phyloP scores from a whole-genome alignment of 2,329 filamentous ascomycete species.

The Paraconiothyrium brasiliense region DNA sequence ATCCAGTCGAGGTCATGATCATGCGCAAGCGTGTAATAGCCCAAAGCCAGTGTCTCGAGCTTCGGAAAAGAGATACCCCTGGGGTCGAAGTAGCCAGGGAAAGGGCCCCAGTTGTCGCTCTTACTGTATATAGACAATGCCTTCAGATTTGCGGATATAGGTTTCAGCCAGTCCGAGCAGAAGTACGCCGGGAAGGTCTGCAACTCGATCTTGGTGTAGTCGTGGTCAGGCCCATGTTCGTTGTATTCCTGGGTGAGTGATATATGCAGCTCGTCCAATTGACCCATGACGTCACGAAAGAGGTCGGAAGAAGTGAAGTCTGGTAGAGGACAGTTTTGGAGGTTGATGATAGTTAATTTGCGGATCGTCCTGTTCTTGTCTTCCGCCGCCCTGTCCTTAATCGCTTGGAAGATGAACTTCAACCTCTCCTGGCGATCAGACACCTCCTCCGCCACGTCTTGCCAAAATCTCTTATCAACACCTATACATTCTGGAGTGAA shows the following conservation, averaged over 20 bases:
- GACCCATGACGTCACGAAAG: slow-evolving; percentile 20
- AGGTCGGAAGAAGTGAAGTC: slow-evolving; percentile 20
- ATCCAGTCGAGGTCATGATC: slow-evolving; percentile 23
- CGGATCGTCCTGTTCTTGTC: slow-evolving; percentile 18
- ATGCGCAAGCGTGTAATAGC: slow-evolving; percentile 24
- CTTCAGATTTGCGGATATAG: slow-evolving; percentile 18
- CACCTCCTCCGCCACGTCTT: slow-evolving; percentile 2
- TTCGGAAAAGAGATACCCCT: slow-evolving; percentile 20
- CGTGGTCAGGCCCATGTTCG: slow-evolving; percentile 17
- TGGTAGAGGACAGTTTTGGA: slow-evolving; percentile 19
- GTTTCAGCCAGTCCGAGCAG: slow-evolving; percentile 17
- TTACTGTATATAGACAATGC: slow-evolving; percentile 14
- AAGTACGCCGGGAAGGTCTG: slow-evolving; percentile 20
- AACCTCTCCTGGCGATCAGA: slow-evolving; percentile 9
- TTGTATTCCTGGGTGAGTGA: slow-evolving; percentile 19
- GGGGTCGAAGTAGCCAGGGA: slow-evolving; percentile 21
- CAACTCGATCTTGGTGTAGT: slow-evolving; percentile 20
- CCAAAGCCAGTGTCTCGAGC: slow-evolving; percentile 19
- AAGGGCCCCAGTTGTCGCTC: slow-evolving; percentile 22
- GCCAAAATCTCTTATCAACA: not conserved
- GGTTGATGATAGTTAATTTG: slow-evolving; percentile 20
- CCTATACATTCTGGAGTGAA: slow-evolving; percentile 14
- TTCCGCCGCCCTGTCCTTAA: slow-evolving; percentile 12
- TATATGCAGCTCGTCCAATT: slow-evolving; percentile 22
- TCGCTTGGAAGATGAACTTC: slow-evolving; percentile 11